A percentile compares a stretch with the other conserved stretches of the same genome.
Evolutionary conservation across 2,329 filamentous ascomycete genomes (phyloP).

Genomic region (Ophiostoma tasmaniense): DNA sequence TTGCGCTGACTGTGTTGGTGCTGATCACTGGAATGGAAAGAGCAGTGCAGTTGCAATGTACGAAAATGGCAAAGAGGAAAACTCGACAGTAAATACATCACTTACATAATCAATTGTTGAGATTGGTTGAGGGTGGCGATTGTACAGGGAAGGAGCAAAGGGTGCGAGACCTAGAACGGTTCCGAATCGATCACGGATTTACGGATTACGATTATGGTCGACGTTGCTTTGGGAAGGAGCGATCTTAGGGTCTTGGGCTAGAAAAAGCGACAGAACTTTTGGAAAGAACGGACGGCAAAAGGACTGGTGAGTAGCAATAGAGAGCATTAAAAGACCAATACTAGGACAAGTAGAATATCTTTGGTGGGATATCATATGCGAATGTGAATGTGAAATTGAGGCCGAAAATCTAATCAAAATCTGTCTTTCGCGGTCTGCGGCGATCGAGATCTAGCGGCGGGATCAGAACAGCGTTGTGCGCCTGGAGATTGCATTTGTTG

Average conservation of each 20-base stretch:
- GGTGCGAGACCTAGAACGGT: neutral
- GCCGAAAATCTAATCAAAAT: neutral
- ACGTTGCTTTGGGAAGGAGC: neutral
- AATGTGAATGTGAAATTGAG: neutral
- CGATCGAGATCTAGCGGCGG: conserved; percentile 14
- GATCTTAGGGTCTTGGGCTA: neutral
- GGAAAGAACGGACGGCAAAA: neutral
- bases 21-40: neutral
- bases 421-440: neutral
- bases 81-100: neutral
- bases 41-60: neutral
- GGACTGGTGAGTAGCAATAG: neutral
- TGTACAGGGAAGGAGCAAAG: neutral
- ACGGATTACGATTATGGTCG: neutral
- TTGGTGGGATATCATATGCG: neutral
- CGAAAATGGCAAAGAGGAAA: neutral
- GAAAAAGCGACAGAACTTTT: neutral
- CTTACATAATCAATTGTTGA: neutral
- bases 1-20: neutral
- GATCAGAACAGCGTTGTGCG: conserved; percentile 10
- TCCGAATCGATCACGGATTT: neutral
- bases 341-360: too few relatives aligned
- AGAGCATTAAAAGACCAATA: neutral
- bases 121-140: neutral
- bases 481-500: conserved; percentile 2